Evolutionary conservation across 1,284 basidiomycete genomes (phyloP), one percentile per base, ranked within the genome.

Genomic region (Ustilago curta): DNA sequence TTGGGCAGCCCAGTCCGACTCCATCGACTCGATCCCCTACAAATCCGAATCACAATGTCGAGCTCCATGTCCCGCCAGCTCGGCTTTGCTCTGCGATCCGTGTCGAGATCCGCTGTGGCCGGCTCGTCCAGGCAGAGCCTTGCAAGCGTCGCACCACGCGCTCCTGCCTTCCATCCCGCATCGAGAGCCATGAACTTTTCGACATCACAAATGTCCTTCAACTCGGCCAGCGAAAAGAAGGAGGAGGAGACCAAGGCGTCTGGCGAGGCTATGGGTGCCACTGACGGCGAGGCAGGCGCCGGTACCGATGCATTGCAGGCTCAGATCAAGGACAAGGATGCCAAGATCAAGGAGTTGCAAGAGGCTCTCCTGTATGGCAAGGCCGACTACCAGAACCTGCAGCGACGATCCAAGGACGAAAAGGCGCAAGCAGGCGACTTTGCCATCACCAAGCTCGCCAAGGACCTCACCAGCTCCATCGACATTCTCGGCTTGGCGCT

Each of bases 311-410:
- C 66, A 11, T 47, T 77, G 12, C 76, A 81, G 43, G 64, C 69
- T 40, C 78, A 78, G 62, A 69, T 84, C 52, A 78, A 79, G 70
- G 81, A 83, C 54, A 83, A 82, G 77, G 83, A 84, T 29, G 80
- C 61, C 59, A 79, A 75, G 69, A 83, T 84, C 66, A 83, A 84
- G 71, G 76, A 83, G 60, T 70, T 84, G 54, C 69, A 81, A 71
- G 82, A 84, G 25, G 69, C 78, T 9, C 49, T 84, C 48, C 69
- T 83, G n/a, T 84, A 83, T 55, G 81, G 81, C 42, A 81, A 86
- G 68, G 97, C 96, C 75, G 96, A 99, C 87, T 94, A 94, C 86
- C 88, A 97, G 71, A 99, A 98, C 85, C 88, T 97, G 53, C 93
- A 95, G 85, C 91, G 94, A 65, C 94, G 95, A 78, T 89, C 93